phyloP scores from a whole-genome alignment of 352 stramenopile genomes.

The Phytophthora citricola region DNA sequence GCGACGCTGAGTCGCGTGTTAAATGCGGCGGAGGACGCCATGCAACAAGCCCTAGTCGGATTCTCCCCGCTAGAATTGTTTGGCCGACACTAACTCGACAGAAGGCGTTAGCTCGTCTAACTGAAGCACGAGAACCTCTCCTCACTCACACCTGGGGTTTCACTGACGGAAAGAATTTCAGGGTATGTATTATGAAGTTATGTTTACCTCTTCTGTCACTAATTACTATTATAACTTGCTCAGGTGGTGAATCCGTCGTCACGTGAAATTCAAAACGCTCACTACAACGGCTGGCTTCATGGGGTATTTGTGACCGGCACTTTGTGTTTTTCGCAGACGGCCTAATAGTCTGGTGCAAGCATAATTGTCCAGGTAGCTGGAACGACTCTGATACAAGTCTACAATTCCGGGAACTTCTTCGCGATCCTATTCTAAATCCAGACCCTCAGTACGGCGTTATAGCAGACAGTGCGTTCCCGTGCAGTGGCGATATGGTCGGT shows the following conservation, averaged over 20 bases:
- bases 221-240: too few species aligned
- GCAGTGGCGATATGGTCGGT: background rate
- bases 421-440: background rate
- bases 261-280: background rate
- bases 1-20: constrained; percentile 3
- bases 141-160: constrained; percentile 22
- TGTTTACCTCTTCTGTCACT: too few species aligned
- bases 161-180: constrained; percentile 22
- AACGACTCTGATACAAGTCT: background rate
- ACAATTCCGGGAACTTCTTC: background rate
- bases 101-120: background rate
- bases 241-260: background rate
- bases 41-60: background rate
- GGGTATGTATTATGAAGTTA: background rate
- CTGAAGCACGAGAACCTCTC: constrained; percentile 5
- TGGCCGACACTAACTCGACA: background rate
- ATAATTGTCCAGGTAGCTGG: background rate
- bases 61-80: constrained; percentile 4
- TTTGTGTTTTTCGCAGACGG: background rate
- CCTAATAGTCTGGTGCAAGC: background rate
- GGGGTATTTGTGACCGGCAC: background rate
- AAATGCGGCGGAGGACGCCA: background rate
- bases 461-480: background rate
- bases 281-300: background rate
- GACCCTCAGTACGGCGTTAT: constrained; percentile 2